phyloP scores from a whole-genome alignment of 2,329 filamentous ascomycete genomes.

The Trichoderma aggressivum region DNA sequence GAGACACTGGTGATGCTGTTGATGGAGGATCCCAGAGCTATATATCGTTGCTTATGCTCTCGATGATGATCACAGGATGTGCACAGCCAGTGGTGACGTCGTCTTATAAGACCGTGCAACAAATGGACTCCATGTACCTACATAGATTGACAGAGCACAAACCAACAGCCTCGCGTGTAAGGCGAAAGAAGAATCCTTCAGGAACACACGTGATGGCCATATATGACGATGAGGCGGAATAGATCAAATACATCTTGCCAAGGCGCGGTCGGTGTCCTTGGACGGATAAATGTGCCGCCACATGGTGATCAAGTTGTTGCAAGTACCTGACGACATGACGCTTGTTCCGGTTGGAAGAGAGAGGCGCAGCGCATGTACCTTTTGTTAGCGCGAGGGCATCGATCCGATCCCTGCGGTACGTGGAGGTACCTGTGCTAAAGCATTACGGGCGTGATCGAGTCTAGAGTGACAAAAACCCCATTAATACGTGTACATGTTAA shows the following conservation, averaged over 20 bases:
- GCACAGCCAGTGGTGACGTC: not conserved
- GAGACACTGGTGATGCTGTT: not conserved
- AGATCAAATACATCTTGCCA: not conserved
- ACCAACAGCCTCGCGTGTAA: not conserved
- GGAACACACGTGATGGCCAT: not conserved
- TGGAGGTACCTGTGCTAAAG: not conserved
- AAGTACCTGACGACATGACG: not conserved
- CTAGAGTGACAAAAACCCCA: not conserved
- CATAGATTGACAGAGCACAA: not conserved
- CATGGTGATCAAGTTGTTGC: not conserved
- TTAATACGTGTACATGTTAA: not conserved
- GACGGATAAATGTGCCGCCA: not conserved
- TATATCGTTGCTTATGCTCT: not conserved
- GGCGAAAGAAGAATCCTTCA: not conserved
- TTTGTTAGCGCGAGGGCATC: not conserved
- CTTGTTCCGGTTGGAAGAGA: not conserved
- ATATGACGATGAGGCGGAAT: not conserved
- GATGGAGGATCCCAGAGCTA: not conserved
- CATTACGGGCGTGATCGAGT: not conserved
- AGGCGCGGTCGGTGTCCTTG: not conserved
- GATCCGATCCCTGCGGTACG: not conserved
- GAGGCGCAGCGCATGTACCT: not conserved
- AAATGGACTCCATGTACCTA: not conserved
- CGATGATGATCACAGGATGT: not conserved
- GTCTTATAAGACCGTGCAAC: not conserved